phyloP scores from a whole-genome alignment of 805 yeast genomes.

The Yarrowia yakushimensis region DNA sequence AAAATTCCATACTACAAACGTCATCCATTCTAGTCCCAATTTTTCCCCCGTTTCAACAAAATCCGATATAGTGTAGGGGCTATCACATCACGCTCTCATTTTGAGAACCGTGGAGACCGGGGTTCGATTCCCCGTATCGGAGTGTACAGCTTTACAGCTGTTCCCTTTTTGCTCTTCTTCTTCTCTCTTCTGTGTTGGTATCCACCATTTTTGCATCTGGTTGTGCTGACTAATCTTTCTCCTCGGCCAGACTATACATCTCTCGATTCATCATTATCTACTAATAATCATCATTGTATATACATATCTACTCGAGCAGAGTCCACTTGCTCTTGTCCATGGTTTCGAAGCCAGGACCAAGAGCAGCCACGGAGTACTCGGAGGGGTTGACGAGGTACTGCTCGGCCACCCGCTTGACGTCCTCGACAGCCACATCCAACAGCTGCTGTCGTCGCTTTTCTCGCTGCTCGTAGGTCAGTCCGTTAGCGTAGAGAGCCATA shows the following conservation, averaged over 20 bases:
- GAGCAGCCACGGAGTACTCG: conserved; percentile 16
- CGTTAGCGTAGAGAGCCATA: conserved; percentile 57
- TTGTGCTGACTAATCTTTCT: not conserved
- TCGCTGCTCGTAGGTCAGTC: conserved; percentile 71
- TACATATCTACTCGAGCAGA: conserved; percentile 12
- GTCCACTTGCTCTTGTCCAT: conserved; percentile 18
- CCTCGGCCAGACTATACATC: too few relatives aligned
- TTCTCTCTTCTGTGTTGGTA: not conserved
- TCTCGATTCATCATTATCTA: too few relatives aligned
- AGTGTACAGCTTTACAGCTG: not conserved
- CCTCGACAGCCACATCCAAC: conserved; percentile 60
- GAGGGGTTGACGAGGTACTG: conserved; percentile 47
- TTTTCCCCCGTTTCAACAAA: not conserved
- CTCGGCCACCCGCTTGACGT: conserved; percentile 62
- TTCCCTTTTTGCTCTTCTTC: not conserved
- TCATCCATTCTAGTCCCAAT: not conserved
- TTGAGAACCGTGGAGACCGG: conserved; percentile 25
- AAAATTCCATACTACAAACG: not conserved
- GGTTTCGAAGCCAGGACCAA: conserved; percentile 8
- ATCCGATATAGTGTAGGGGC: conserved; percentile 26
- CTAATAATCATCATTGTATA: conserved; percentile 1
- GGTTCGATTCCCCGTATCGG: conserved; percentile 26
- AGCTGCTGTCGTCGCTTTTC: conserved; percentile 75
- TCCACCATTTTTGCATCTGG: not conserved
- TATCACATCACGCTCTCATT: conserved; percentile 25